Evolutionary conservation across 2,329 filamentous ascomycete genomes (phyloP), one percentile per base, ranked within the genome.

Genomic region (Magnaporthiopsis poae): DNA sequence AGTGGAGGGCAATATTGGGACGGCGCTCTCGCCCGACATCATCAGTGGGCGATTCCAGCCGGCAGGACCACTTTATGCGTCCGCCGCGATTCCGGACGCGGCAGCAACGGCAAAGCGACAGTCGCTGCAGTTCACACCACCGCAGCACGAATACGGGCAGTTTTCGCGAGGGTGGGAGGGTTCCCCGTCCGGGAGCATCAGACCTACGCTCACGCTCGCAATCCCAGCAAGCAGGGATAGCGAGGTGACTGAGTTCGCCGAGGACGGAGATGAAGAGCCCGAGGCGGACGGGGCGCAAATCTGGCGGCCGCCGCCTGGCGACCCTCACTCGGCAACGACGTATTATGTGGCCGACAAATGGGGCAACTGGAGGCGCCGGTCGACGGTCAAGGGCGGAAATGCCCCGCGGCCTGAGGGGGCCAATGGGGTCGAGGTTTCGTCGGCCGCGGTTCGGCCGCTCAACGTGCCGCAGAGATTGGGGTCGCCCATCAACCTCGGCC

Each of bases 221-320:
- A 80, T 81, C 33, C 76, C 76, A 5, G 68, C 66, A 61, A 69
- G 69, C 56, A 72, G 74, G 29, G 78, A 81, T 66, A 80, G 83
- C 73, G 76, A 80, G 67, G 75, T 83, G 69, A 81, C 82, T 11
- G 78, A 86, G 73, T 81, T 85, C 67, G 82, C 85, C 68, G 80
- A 85, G 74, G 80, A 83, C 70, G 75, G 81, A 68, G 74, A 78
- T 71, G 68, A 71, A 70, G 69, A 74, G 71, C 21, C 46, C 21
- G 70, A 75, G 67, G 61, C 77, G 64, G 71, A 78, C 69, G 74
- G 73, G 1, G 74, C 72, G n/a, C 78, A 80, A 66, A 79, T 84
- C 62, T 85, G 83, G 83, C 76, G 80, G 15, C 82, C 81, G 7
- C 81, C 82, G 0, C 77, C 79, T 2, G 75, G 76, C 2, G 80